Evolutionary conservation across 2,329 filamentous ascomycete genomes (phyloP).

Genomic region (Paracorniculantispora psalliotae): DNA sequence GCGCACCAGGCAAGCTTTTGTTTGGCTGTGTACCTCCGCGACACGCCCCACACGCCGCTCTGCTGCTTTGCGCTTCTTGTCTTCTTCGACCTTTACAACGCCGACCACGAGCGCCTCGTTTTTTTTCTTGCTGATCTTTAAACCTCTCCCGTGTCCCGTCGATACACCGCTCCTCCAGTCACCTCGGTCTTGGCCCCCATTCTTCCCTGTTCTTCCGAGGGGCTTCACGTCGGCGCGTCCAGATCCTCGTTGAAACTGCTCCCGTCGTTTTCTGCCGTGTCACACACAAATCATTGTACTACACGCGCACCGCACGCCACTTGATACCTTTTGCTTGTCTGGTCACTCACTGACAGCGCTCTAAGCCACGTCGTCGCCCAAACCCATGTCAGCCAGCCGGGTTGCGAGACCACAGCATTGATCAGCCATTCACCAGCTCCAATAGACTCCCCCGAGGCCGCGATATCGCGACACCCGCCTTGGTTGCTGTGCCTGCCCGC

Average conservation of each 20-base stretch:
- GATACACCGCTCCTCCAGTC: conserved; percentile 3
- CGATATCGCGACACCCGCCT: conserved; percentile 8
- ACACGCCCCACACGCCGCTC: conserved; percentile 10
- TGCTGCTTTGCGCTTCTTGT: conserved; percentile 7
- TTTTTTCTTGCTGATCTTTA: conserved; percentile 4
- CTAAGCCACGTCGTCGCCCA: conserved; percentile 11
- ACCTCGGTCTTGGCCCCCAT: neutral
- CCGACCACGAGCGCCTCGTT: conserved; percentile 7
- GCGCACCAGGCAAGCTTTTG: conserved; percentile 10
- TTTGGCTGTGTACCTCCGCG: conserved; percentile 7
- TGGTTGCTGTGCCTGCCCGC: neutral
- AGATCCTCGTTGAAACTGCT: neutral
- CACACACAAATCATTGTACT: conserved; percentile 8
- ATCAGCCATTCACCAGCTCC: neutral
- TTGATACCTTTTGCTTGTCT: conserved; percentile 1
- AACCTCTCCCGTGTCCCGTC: neutral
- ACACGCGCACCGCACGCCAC: conserved; percentile 1
- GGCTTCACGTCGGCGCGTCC: conserved; percentile 9
- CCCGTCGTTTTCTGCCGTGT: conserved; percentile 8
- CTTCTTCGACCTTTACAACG: conserved; percentile 1
- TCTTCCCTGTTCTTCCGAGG: neutral
- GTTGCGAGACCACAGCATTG: conserved; percentile 2
- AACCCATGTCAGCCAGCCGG: conserved; percentile 9
- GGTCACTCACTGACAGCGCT: conserved; percentile 7
- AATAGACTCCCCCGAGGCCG: conserved; percentile 7